Base-by-base conservation (phyloP, 2,329 filamentous ascomycete genomes). In the Epicoccum nigrum region DNA sequence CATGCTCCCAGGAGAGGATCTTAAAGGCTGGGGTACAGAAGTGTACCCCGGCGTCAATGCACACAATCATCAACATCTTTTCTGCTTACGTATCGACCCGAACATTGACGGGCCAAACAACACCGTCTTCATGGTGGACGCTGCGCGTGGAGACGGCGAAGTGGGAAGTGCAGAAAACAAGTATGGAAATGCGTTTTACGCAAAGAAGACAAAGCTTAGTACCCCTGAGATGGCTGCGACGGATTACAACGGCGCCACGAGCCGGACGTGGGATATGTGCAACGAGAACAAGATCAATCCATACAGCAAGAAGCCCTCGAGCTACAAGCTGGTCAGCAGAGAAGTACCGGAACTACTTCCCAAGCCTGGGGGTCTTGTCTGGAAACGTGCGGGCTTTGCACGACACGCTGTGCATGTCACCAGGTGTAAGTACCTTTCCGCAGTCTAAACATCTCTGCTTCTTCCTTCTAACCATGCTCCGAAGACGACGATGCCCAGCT, bases 11-110 rank as follows among this genome's bases (percentile, higher is more conserved):
- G 89, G 85, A 38, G 92, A 96, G 74, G 89, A 94, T 58, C 88
- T 89, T 7, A 79, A 89, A 23, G 90, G 90, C 53, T 96, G 90
- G 90, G 92, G 92, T 49, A 96, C 92, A 0, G 87, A 96, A 72
- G 92, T 97, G 7, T 94, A 93, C 67, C 89, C 90, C 0, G 87
- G 90, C 32, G 91, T 96, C 67, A 96, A 96, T 67, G 92, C 92
- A 0, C 92, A 96, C 77, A 96, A 96, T 77, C 92, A 97, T 74
- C 92, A 97, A 74, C 92, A 97, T 73, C 82, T 97, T 25, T 97
- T 97, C 83, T 96, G 91, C 69, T 78, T 97, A 34, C 89, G 92
- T 33, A 79, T 96, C 34, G 89, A 97, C 70, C 84, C 92, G 25
- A 94, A 93, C 67, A 83, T 97, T 47, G 92, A 96, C 68, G 92